Conservation (phyloP, 805 yeast species). For the Hanseniaspora hatyaiensis region DNA sequence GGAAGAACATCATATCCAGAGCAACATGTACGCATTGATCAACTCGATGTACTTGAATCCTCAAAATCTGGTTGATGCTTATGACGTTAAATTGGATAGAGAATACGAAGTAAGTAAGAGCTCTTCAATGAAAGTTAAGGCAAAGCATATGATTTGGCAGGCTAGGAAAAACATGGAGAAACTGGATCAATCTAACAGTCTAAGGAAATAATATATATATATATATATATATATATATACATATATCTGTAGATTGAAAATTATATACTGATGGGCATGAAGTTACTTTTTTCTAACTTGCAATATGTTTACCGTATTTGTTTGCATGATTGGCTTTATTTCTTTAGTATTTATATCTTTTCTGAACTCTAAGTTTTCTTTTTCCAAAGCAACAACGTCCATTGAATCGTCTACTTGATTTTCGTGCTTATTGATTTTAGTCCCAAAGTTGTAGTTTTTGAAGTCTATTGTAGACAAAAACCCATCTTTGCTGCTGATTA, state of each 20-base stretch:
- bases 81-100: conserved; percentile 22
- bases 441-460: conserved; percentile 1
- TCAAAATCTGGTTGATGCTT: conserved; percentile 26
- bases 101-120: conserved; percentile 19
- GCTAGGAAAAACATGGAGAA: conserved; percentile 49
- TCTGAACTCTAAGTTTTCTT: too few relatives aligned
- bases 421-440: not conserved
- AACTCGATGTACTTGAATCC: conserved; percentile 26
- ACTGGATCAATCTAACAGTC: conserved; percentile 4
- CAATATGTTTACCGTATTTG: conserved; percentile 18
- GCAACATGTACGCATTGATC: conserved; percentile 18
- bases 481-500: conserved; percentile 84
- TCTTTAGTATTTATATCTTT: not conserved
- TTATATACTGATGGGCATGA: too few relatives aligned
- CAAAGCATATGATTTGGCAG: conserved; percentile 39
- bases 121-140: conserved; percentile 24
- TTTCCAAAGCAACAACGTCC: not conserved
- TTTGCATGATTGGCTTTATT: not conserved
- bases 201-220: conserved; percentile 1
- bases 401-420: not conserved
- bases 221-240: not conserved
- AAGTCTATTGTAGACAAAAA: conserved; percentile 50
- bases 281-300: conserved; percentile 18
- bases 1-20: not conserved
- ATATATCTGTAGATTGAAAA: too few relatives aligned